Evolutionary conservation across 2,329 filamentous ascomycete genomes (phyloP).

Genomic region (Verticillium nubilum): DNA sequence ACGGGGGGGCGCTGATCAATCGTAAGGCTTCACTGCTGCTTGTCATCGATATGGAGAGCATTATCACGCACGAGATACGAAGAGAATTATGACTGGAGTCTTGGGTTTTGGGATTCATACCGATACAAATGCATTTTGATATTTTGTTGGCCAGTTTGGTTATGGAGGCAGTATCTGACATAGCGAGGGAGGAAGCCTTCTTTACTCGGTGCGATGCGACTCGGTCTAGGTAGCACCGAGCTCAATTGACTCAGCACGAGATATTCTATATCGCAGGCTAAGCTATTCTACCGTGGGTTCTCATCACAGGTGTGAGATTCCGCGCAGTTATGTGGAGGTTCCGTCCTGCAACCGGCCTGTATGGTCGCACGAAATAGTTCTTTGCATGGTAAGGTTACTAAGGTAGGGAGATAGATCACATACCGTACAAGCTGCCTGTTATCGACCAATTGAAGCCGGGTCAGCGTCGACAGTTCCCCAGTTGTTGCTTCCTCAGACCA

Average conservation of each 20-base stretch:
- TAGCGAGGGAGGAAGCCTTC: not conserved
- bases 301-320: too few species aligned
- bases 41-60: not conserved
- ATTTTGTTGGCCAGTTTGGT: not conserved
- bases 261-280: not conserved
- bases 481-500: conserved; percentile 3
- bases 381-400: too few species aligned
- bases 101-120: not conserved
- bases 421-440: not conserved
- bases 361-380: too few species aligned
- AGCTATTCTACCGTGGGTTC: too few species aligned
- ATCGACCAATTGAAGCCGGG: not conserved
- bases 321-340: too few species aligned
- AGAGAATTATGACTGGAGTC: not conserved
- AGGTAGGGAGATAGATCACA: too few species aligned
- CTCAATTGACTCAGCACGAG: not conserved
- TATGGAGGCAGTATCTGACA: not conserved
- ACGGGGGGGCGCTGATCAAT: conserved; percentile 65
- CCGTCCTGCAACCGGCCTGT: too few species aligned
- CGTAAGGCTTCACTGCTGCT: conserved; percentile 21
- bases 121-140: not conserved
- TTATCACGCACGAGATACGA: not conserved
- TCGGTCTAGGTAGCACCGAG: not conserved
- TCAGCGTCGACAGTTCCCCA: not conserved
- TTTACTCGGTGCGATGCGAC: not conserved